Evolutionary conservation across 1,284 basidiomycete species (phyloP), one percentile per base, ranked within the genome.

Genomic region (Cryptococcus jaspeensis): DNA sequence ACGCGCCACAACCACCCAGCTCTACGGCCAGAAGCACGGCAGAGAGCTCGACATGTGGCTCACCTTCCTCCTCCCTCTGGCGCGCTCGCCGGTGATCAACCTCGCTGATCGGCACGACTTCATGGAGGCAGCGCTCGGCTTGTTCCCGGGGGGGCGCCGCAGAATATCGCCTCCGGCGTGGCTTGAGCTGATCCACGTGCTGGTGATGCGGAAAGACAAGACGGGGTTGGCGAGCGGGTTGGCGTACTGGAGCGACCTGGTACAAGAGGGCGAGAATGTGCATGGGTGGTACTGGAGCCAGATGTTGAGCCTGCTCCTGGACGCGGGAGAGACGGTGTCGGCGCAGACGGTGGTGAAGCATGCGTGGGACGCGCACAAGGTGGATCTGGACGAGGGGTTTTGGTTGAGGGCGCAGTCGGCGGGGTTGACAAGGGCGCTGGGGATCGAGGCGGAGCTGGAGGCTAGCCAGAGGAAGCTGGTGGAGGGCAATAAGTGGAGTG

Each of bases 11-110:
- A n/a, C 35, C 7, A 40, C 12, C 16, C 23, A 55, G 5, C 40
- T 63, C 5, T 55, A 45, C 32, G 61, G 59, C 13, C 23, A 35
- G 16, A 58, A 55, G 9, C 37, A 46, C 20, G 40, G 32, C 3
- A 51, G 51, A 45, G 16, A 50, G n/a, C 45, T 48, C 7, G 44
- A 25, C 12, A 55, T 62, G 45, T 62, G 61, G 61, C 22, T 50
- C 15, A 39, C 51, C 8, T 63, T 58, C 42, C 45, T 63, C 16
- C 37, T 32, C 12, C 53, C 56, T 11, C 46, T 47, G 11, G 53
- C 56, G 2, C 38, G 45, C 16, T 50, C 58, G 2, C 41, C 16
- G 2, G 7, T 23, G 11, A 50, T 56, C 39, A 43, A 20, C 23
- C 35, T 25, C 8, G 44, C 36, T 20, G 38, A 49, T 22, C 49